phyloP scores from a whole-genome alignment of 192 early-diverging fungal species.

The Nowakowskiella sp. region DNA sequence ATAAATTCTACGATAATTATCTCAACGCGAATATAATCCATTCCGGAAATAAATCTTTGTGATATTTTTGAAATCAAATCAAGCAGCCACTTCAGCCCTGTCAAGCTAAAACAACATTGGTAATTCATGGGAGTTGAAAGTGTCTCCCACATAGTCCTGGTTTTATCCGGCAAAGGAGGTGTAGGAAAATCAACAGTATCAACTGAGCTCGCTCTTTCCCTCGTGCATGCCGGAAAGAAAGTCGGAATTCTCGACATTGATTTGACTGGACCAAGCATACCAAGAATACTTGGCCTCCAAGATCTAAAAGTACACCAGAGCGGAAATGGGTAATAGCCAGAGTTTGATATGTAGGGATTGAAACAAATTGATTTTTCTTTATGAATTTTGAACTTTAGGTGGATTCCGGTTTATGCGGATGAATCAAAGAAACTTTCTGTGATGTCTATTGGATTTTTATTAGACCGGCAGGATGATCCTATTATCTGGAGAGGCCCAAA shows the following conservation, averaged over 20 bases:
- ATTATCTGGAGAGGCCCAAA: constrained; percentile 78
- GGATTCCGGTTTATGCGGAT: constrained; percentile 41
- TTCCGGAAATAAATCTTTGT: no score
- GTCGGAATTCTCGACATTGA: constrained; percentile 92
- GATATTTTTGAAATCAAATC: no score
- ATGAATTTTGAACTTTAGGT: constrained; percentile 14
- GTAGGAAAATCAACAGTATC: constrained; percentile 95
- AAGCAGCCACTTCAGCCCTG: no score
- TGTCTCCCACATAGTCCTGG: constrained; percentile 79
- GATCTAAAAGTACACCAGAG: constrained; percentile 76
- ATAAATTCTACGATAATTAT: no score
- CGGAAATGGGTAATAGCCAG: constrained; percentile 71
- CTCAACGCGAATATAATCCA: no score
- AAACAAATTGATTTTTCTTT: constrained; percentile 41
- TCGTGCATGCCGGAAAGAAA: constrained; percentile 37
- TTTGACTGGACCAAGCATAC: constrained; percentile 92
- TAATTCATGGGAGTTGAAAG: no score
- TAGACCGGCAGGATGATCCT: constrained; percentile 77
- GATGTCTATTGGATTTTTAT: constrained; percentile 92
- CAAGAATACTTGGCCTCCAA: constrained; percentile 82
- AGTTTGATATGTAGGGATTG: constrained; percentile 68
- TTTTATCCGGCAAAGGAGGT: constrained; percentile 96
- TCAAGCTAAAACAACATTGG: no score
- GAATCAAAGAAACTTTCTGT: constrained; percentile 46
- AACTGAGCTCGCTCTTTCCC: constrained; percentile 78